phyloP scores from a whole-genome alignment of 139 green algal genomes.

The Chloropicon primus region DNA sequence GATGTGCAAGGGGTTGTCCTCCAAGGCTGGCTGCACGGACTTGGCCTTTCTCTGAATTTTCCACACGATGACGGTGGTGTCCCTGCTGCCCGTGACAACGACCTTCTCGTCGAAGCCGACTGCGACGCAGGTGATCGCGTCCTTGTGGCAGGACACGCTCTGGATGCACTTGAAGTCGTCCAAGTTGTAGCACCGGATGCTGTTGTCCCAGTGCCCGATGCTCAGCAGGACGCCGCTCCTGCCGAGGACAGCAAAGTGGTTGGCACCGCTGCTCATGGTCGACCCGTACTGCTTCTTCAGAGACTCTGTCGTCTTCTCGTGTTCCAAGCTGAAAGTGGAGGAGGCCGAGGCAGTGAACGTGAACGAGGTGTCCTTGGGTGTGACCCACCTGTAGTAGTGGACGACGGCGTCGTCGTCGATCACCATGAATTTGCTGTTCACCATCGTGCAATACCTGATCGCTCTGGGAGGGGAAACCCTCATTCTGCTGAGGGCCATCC shows the following conservation, averaged over 20 bases:
- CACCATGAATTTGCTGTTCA: not conserved
- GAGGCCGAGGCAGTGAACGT: not conserved
- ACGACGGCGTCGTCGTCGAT: not conserved
- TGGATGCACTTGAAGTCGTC: conserved; percentile 41
- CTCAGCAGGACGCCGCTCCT: conserved; percentile 15
- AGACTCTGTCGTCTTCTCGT: not conserved
- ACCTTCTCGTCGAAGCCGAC: conserved; percentile 17
- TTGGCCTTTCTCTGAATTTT: conserved; percentile 11
- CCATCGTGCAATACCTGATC: not conserved
- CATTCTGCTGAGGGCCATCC: not conserved
- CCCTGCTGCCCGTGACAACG: conserved; percentile 36
- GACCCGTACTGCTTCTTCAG: conserved; percentile 1
- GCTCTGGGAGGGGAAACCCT: not conserved
- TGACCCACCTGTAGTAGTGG: conserved; percentile 2
- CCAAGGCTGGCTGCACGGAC: not conserved
- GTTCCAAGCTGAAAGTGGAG: not conserved
- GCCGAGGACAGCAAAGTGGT: conserved; percentile 26
- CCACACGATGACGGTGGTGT: conserved; percentile 50
- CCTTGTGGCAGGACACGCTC: conserved; percentile 33
- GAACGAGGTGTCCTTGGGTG: conserved; percentile 1
- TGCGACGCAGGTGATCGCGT: conserved; percentile 41
- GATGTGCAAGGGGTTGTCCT: not conserved
- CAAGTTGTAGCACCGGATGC: conserved; percentile 11
- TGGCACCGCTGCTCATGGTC: conserved; percentile 6
- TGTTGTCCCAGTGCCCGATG: conserved; percentile 43